Evolutionary conservation across 2,329 filamentous ascomycete genomes (phyloP), one percentile per base, ranked within the genome.

Genomic region (Rhynchosporium secalis): DNA sequence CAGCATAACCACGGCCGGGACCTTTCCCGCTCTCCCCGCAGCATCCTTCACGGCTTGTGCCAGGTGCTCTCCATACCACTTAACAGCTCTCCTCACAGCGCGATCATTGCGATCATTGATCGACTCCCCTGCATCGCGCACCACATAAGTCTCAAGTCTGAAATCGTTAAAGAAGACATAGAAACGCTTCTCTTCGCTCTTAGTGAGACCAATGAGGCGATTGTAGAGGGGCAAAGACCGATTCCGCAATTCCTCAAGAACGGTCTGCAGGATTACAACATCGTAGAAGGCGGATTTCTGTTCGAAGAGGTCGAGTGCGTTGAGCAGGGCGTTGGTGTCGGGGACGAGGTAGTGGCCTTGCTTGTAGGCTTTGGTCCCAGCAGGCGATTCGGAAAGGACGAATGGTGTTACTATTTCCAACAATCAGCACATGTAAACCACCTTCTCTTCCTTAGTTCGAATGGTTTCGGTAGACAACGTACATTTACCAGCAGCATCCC

Each of bases 151-250:
- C 76, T 99, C 96, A 45, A 93, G 81, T 57, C 94, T 86, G 74
- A 99, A 99, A 72, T 99, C 95, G 75, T 99, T 99, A 84, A 98
- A 98, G 76, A 99, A 99, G 58, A 99, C 91, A 73, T 98, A 97
- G 75, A 96, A 98, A 60, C 94, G 87, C 81, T 99, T 99, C 68
- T 96, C 92, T 71, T 96, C 92, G 72, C 94, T 96, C 77, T 94
- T 96, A 45, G 93, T 96, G 66, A 99, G 81, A 28, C 90, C 87
- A 68, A 98, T 86, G 56, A 99, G 81, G 45, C 95, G 90, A 76
- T 97, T 97, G 79, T 98, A 99, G 43, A 99, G 85, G 47, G 95
- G 95, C 65, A 98, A 78, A 12, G 94, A 98, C 70, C 93, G 86
- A 75, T 97, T 96, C 74, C 92, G 91, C 64, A 99, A 84, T 78